Base-by-base conservation (phyloP, 1,139 yeast species). In the Blastobotrys ciferrii region DNA sequence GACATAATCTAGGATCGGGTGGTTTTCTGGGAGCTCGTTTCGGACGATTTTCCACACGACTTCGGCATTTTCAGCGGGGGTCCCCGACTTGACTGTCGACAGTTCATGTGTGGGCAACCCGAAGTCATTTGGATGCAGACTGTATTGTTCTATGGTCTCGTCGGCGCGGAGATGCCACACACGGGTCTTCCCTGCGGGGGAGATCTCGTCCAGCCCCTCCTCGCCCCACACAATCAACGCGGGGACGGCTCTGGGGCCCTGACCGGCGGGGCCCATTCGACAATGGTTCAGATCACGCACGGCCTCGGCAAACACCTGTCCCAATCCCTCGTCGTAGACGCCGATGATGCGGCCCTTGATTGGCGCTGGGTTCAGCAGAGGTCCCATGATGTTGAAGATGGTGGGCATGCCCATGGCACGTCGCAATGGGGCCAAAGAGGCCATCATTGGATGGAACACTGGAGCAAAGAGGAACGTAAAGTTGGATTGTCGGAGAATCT, bases 381-480 rank as follows among this genome's bases (percentile, higher is more conserved):
- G 98, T 0, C 98, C 98, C 57, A 92, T 71, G 14, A 92, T 84
- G 66, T 92, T 92, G 75, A 92, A 92, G 32, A 92, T 87, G 1
- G 98, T 85, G 1, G 98, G 98, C 13, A 91, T 77, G 0, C 96
- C 96, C 52, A 92, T 69, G 37, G 80, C 74, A 38, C 83, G 77
- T 58, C 98, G 75, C 18, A 92, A 71, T n/a, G 76, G 73, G 0
- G 92, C 95, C 12, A 91, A 92, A 51, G 77, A 75, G 32, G 81
- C 88, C 95, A 92, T 86, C 5, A 92, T 95, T n/a, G 86, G 85
- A 64, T 92, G 98, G 74, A 89, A 92, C 37, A 89, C 82, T 3
- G 98, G 98, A 0, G 98, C 98, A 64, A 87, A 85, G 33, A 92
- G 72, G 63, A 87, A 92, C 58, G 91, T 77, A 60, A 89, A 86